Evolutionary conservation across 768 basidiomycete genomes (phyloP).

Genomic region (Ramaria sp.): DNA sequence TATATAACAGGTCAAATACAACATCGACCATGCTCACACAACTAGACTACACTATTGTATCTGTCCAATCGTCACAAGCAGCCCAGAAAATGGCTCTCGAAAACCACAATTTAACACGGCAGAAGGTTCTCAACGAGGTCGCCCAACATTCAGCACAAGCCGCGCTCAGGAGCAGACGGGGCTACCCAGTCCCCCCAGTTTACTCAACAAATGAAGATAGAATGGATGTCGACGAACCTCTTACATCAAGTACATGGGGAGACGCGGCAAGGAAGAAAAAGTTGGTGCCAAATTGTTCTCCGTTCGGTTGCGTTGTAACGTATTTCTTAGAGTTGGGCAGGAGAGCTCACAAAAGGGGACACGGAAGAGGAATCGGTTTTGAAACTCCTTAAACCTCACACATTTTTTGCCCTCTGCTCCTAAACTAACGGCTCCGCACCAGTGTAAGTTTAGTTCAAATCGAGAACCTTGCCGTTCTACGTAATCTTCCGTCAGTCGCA

Average conservation of each 20-base stretch:
- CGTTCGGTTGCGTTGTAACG: background rate
- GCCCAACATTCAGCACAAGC: conserved; percentile 47
- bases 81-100: conserved; percentile 33
- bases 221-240: conserved; percentile 62
- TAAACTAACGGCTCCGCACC: too few relatives aligned
- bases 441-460: background rate
- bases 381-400: background rate
- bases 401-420: background rate
- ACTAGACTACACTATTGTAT: conserved; percentile 55
- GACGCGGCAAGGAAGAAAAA: conserved; percentile 6
- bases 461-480: background rate
- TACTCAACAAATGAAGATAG: conserved; percentile 19
- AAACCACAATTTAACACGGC: conserved; percentile 47
- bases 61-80: conserved; percentile 35
- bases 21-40: conserved; percentile 60
- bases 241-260: background rate
- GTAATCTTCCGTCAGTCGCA: background rate
- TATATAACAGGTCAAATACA: conserved; percentile 25
- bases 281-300: background rate
- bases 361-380: conserved; percentile 8
- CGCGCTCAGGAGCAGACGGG: conserved; percentile 17
- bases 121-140: conserved; percentile 44
- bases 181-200: conserved; percentile 12
- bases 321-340: background rate
- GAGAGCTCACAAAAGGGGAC: background rate